Base-by-base conservation (phyloP, 805 yeast genomes). In the Myxozyma monticola region DNA sequence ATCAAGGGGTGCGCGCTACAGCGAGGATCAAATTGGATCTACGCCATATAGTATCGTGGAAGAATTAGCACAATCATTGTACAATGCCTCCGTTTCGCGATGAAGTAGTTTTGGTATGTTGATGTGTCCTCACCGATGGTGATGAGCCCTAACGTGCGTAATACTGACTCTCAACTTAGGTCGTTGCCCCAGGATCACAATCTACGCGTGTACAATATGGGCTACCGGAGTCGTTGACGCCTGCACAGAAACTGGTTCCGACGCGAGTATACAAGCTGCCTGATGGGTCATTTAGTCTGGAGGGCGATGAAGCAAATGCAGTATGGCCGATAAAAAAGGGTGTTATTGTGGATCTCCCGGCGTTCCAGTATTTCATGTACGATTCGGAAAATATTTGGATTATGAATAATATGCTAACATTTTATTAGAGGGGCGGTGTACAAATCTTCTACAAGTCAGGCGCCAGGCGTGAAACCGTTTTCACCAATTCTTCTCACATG, bases 141-240 rank as follows among this genome's bases (percentile, higher is more conserved):
- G n/a, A n/a, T n/a, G n/a, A n/a, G n/a, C n/a, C n/a, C n/a, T n/a
- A n/a, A n/a, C n/a, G n/a, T n/a, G n/a, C n/a, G n/a, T n/a, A n/a
- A n/a, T n/a, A n/a, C n/a, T n/a, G n/a, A n/a, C n/a, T n/a, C n/a
- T n/a, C n/a, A n/a, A n/a, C n/a, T 29, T 30, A 67, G 71, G 77
- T 90, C 25, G 77, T 90, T 25, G 83, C 88, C 48, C 87, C 95
- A 0, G 96, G 96, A 25, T 84, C 95, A 1, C 73, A 71, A 45
- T 71, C 76, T 46, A 88, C 97, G 0, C 71, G 84, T 46, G 86
- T 87, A 25, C 85, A 85, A 59, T 82, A 86, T 65, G 96, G 96
- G 1, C 72, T 90, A 24, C 73, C 76, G 24, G 95, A 85, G 60
- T 73, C 85, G 1, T 75, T 87, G 54, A 70, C 85, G 7, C 88